Conservation (phyloP, 1,284 basidiomycete genomes). For the Vanrija humicola region DNA sequence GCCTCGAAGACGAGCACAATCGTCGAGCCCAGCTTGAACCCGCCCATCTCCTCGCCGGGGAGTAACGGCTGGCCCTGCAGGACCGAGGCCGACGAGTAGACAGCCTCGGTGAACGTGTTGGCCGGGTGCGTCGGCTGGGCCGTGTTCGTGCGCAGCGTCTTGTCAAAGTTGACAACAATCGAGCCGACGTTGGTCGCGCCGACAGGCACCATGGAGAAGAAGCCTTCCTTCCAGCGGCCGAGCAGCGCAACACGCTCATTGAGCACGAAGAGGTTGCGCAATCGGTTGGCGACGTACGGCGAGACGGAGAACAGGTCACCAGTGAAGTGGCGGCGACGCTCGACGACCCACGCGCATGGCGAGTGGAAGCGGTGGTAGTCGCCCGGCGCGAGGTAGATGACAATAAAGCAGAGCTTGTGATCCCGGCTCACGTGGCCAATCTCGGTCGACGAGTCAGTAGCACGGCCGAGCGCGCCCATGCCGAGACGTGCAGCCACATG, state of each 20-base stretch:
- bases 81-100: constrained; percentile 77
- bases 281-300: constrained; percentile 87
- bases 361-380: constrained; percentile 99
- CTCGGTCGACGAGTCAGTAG: constrained; percentile 52
- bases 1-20: constrained; percentile 97
- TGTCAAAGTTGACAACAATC: constrained; percentile 95
- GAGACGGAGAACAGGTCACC: constrained; percentile 97
- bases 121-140: constrained; percentile 65
- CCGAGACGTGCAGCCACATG: constrained; percentile 50
- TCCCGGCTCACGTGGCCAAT: constrained; percentile 51
- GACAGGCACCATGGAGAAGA: constrained; percentile 96
- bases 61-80: constrained; percentile 83
- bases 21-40: constrained; percentile 91
- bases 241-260: constrained; percentile 97
- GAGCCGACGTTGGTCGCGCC: constrained; percentile 98
- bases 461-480: constrained; percentile 54
- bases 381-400: constrained; percentile 96
- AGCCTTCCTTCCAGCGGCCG: constrained; percentile 90
- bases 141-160: constrained; percentile 79
- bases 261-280: constrained; percentile 90
- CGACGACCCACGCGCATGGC: constrained; percentile 94
- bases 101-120: constrained; percentile 88
- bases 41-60: constrained; percentile 93
- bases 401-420: constrained; percentile 83
- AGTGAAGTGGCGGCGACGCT: constrained; percentile 89